A percentile compares a stretch with the other conserved stretches of the same genome.
These are phyloP conservation scores for Pyronema omphalodes DNA, from an alignment of 495 filamentous ascomycete genomes.

Conservation along the genomic window DNA sequence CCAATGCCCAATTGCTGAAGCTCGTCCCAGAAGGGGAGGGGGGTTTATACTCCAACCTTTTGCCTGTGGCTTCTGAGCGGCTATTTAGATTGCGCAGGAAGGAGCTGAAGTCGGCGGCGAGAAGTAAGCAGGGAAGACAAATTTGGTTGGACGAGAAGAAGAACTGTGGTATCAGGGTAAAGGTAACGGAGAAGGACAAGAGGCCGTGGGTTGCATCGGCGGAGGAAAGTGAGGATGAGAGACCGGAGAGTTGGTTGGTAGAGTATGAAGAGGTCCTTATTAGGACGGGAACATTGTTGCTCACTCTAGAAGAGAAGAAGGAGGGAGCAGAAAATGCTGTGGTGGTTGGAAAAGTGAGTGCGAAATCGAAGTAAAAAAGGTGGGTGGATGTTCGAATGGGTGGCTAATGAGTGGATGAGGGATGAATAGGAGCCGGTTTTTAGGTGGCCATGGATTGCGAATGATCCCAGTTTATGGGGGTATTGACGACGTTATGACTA, in stretches of 20 bases:
- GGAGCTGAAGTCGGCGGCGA: constrained; percentile 8
- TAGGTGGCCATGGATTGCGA: background rate
- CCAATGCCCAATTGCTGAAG: constrained; percentile 4
- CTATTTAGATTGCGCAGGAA: constrained; percentile 12
- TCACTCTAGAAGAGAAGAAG: constrained; percentile 4
- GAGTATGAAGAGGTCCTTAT: constrained; percentile 13
- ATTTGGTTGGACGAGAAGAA: constrained; percentile 16
- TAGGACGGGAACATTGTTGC: constrained; percentile 10
- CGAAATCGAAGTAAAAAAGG: no score
- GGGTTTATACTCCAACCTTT: background rate
- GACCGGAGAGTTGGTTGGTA: constrained; percentile 6
- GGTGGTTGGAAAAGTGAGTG: background rate
- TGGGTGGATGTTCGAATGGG: no score
- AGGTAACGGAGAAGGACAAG: background rate
- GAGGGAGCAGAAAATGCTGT: background rate
- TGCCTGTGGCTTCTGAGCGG: constrained; percentile 6
- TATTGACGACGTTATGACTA: background rate
- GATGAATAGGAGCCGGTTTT: background rate
- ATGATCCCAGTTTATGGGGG: background rate
- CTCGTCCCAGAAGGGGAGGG: background rate
- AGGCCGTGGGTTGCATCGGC: background rate
- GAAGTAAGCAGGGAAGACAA: background rate
- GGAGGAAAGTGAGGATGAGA: constrained; percentile 4
- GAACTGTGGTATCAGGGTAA: constrained; percentile 11
- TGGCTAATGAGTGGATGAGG: background rate